A percentile compares a stretch with the other conserved stretches of the same genome.
These are phyloP conservation scores for Globisporangium paroecandrum DNA, from an alignment of 352 stramenopile genomes.

Conservation along the genomic window DNA sequence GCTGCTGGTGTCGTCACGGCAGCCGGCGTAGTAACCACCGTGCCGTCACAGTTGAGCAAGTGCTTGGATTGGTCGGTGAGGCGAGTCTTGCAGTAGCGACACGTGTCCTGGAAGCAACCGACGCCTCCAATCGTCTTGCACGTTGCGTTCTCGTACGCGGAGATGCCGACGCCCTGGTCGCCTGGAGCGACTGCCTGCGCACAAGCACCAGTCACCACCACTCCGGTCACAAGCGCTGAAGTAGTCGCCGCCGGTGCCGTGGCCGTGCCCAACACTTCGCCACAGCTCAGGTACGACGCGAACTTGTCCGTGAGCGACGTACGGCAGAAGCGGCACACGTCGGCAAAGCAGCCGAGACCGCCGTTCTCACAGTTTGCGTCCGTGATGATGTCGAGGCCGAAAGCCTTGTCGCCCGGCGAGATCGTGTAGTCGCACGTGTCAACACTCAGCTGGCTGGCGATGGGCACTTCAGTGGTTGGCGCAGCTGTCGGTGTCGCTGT, in stretches of 20 bases:
- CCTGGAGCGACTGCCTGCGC: neutral
- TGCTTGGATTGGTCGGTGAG: conserved; percentile 4
- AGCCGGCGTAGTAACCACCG: no score
- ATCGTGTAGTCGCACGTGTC: conserved; percentile 3
- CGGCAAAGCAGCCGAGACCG: conserved; percentile 24
- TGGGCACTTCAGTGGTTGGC: neutral
- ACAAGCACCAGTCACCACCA: neutral
- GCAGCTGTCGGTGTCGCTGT: neutral
- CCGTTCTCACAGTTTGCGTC: conserved; percentile 20
- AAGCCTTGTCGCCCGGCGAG: conserved; percentile 15
- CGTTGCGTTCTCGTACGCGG: neutral
- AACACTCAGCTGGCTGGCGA: conserved; percentile 5
- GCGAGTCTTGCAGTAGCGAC: conserved; percentile 7
- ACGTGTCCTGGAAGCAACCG: conserved; percentile 6
- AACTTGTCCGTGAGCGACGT: neutral
- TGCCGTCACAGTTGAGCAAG: neutral
- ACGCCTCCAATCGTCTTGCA: neutral
- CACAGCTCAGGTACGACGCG: neutral
- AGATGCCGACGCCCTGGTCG: neutral
- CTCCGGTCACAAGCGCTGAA: neutral
- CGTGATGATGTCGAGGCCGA: conserved; percentile 10
- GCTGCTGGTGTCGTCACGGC: neutral
- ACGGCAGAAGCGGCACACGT: conserved; percentile 26
- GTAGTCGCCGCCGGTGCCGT: neutral
- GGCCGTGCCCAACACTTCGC: neutral